Base-by-base conservation (phyloP, 2,329 filamentous ascomycete genomes). In the Cadophora luteo-olivacea region DNA sequence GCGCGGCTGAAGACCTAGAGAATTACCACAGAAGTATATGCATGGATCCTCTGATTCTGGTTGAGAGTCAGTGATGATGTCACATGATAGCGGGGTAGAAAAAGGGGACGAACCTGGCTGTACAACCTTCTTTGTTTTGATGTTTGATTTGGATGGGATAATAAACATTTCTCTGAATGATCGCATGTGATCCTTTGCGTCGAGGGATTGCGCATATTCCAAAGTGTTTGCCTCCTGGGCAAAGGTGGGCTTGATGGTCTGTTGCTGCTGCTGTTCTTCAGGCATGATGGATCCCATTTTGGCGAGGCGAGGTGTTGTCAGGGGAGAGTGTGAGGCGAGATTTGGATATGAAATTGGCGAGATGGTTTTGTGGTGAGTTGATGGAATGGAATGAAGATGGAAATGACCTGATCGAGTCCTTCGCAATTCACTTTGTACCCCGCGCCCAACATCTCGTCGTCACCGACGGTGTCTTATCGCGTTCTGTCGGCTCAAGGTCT, bases 21-120 rank as follows among this genome's bases (percentile, higher is more conserved):
- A 97, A 82, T 97, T 97, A 67, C 94, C 94, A 73, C 93, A 95
- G 71, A 97, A 89, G 79, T 97, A 97, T 68, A 93, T 90, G 68
- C 85, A 86, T 60, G 82, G 81, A 33, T 83, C 81, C n/a, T 73
- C 65, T 12, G 73, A 70, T 68, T 69, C 65, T 69, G 45, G 22
- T 19, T 64, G 25, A 58, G 41, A 9, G 65, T 71, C 25, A 64
- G 54, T 68, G n/a, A 58, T 32, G 61, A 58, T 36, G 61, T 72
- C 68, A 75, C 33, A 60, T 72, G 65, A 66, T 49, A 36, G 32
- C 19, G 60, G 64, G 52, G 66, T 36, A 65, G 54, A 52, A 57
- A 54, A 49, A 55, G 60, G 54, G 49, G 48, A 48, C 67, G 58
- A 57, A 79, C 77, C 75, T 74, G 77, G 76, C 68, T 80, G 77